Conservation (phyloP, 2,329 filamentous ascomycete genomes). For the Pseudocercospora cruenta region DNA sequence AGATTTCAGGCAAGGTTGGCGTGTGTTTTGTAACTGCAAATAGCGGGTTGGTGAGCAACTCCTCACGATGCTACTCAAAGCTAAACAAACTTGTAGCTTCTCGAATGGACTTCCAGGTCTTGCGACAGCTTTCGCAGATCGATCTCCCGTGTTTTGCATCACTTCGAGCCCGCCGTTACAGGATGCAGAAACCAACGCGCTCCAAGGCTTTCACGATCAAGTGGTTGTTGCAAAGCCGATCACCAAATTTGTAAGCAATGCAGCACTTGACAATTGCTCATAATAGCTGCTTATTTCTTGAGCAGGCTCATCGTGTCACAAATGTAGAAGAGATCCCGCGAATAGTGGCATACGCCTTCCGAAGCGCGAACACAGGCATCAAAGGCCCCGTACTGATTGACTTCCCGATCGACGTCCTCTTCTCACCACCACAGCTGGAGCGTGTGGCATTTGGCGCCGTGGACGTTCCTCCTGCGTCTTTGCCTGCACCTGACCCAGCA, state of each 20-base stretch:
- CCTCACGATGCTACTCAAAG: background rate
- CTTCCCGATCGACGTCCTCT: constrained; percentile 48
- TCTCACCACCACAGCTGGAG: constrained; percentile 44
- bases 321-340: constrained; percentile 51
- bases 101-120: constrained; percentile 52
- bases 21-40: constrained; percentile 55
- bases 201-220: constrained; percentile 54
- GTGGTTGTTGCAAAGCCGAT: constrained; percentile 49
- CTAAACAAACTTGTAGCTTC: constrained; percentile 39
- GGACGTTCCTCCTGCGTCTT: constrained; percentile 38
- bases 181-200: constrained; percentile 51
- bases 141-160: constrained; percentile 50
- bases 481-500: constrained; percentile 43
- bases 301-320: constrained; percentile 45
- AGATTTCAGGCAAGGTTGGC: constrained; percentile 49
- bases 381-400: constrained; percentile 47
- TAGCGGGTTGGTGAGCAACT: constrained; percentile 43
- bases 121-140: constrained; percentile 51
- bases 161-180: constrained; percentile 50
- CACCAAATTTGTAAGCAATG: constrained; percentile 46
- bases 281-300: background rate
- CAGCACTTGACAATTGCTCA: background rate
- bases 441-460: constrained; percentile 49
- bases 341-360: constrained; percentile 48
- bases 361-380: constrained; percentile 40